These are phyloP conservation scores for Camelina laxa DNA, from an alignment of 345 rosid species.

Conservation along the genomic window DNA sequence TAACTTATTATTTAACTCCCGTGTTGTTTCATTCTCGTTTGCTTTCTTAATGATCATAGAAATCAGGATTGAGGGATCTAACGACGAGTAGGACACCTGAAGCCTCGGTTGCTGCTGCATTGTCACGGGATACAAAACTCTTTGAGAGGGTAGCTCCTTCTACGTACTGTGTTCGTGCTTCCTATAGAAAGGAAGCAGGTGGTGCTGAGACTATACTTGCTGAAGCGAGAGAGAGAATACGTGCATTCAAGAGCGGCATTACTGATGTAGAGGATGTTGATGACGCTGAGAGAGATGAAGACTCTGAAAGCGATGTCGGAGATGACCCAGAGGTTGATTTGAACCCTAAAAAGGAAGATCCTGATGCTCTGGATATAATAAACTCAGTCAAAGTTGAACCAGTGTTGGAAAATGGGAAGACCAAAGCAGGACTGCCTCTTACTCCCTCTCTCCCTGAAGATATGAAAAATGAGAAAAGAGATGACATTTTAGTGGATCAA, in stretches of 20 bases:
- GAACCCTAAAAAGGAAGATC: slow-evolving; percentile 50
- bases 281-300: slow-evolving; percentile 87
- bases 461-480: slow-evolving; percentile 35
- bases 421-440: slow-evolving; percentile 47
- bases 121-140: slow-evolving; percentile 90
- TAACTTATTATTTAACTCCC: background rate
- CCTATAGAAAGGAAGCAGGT: slow-evolving; percentile 78
- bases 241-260: slow-evolving; percentile 62
- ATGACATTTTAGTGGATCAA: slow-evolving; percentile 32
- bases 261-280: slow-evolving; percentile 80
- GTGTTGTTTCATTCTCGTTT: slow-evolving; percentile 1
- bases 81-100: slow-evolving; percentile 95
- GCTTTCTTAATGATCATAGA: slow-evolving; percentile 48
- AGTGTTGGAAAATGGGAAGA: slow-evolving; percentile 51
- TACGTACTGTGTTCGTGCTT: slow-evolving; percentile 81
- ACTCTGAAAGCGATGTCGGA: slow-evolving; percentile 78
- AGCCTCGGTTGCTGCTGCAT: slow-evolving; percentile 93
- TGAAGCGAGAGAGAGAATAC: slow-evolving; percentile 77
- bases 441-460: slow-evolving; percentile 46
- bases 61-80: slow-evolving; percentile 91
- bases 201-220: slow-evolving; percentile 76
- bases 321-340: slow-evolving; percentile 78
- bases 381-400: slow-evolving; percentile 31
- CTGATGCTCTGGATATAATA: slow-evolving; percentile 41
- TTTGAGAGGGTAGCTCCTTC: slow-evolving; percentile 97